phyloP scores from a whole-genome alignment of 805 yeast species.

The Yarrowia alimentaria region DNA sequence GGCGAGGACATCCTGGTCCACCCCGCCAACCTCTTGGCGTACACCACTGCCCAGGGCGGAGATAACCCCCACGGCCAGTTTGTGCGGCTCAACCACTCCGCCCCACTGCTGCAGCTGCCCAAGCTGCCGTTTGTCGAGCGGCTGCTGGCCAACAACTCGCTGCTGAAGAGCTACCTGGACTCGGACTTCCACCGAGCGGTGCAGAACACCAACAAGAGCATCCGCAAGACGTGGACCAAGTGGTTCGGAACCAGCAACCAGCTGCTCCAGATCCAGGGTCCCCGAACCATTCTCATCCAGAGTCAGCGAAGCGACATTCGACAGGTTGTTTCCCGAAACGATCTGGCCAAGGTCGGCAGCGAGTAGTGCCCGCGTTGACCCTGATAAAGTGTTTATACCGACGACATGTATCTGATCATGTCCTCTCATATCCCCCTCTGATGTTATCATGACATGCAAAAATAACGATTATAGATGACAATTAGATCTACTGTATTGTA shows the following conservation, averaged over 20 bases:
- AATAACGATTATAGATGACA: slow-evolving; percentile 26
- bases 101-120: slow-evolving; percentile 14
- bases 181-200: slow-evolving; percentile 21
- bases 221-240: slow-evolving; percentile 26
- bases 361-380: too few relatives aligned
- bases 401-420: too few relatives aligned
- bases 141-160: slow-evolving; percentile 9
- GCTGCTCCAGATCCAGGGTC: slow-evolving; percentile 25
- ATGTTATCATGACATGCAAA: too few relatives aligned
- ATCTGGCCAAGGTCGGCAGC: slow-evolving; percentile 17
- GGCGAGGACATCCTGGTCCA: slow-evolving; percentile 43
- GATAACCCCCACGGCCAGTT: slow-evolving; percentile 2
- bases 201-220: slow-evolving; percentile 9
- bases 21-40: slow-evolving; percentile 47
- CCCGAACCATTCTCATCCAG: slow-evolving; percentile 27
- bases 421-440: too few relatives aligned
- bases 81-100: slow-evolving; percentile 15
- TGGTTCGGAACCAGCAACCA: slow-evolving; percentile 24
- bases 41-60: slow-evolving; percentile 30
- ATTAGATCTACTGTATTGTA: slow-evolving; percentile 5
- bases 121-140: slow-evolving; percentile 25
- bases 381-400: too few relatives aligned
- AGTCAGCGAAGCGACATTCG: slow-evolving; percentile 19
- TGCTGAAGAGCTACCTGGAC: slow-evolving; percentile 23
- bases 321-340: slow-evolving; percentile 17